Conservation (phyloP, 768 basidiomycete species). For the Agrocybe pediades region DNA sequence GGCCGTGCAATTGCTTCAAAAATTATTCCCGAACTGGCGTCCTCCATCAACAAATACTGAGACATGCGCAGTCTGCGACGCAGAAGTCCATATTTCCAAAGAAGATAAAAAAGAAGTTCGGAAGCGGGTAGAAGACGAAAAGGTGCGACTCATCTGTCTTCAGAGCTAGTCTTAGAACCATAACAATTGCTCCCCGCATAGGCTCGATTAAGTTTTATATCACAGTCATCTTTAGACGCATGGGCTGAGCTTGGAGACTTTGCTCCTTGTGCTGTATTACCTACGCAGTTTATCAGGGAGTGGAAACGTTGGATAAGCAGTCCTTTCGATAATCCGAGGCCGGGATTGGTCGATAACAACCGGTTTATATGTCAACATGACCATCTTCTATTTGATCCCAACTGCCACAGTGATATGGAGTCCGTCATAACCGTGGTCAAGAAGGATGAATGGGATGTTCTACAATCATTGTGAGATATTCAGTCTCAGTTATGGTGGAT, state of each 20-base stretch:
- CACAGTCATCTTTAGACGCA: conserved; percentile 37
- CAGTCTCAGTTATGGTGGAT: conserved; percentile 8
- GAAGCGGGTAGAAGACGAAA: conserved; percentile 76
- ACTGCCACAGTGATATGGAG: conserved; percentile 58
- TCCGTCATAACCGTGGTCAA: conserved; percentile 56
- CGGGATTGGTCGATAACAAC: conserved; percentile 62
- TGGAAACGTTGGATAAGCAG: conserved; percentile 75
- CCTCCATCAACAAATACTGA: conserved; percentile 53
- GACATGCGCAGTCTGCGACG: conserved; percentile 66
- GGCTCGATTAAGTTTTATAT: conserved; percentile 66
- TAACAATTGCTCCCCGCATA: conserved; percentile 23
- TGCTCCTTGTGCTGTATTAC: conserved; percentile 57
- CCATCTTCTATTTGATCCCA: conserved; percentile 67
- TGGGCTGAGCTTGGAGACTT: conserved; percentile 40
- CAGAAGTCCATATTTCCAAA: conserved; percentile 51
- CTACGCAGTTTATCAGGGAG: conserved; percentile 58
- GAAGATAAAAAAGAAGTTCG: conserved; percentile 65
- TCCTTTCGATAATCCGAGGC: conserved; percentile 57
- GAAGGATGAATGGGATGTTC: conserved; percentile 62
- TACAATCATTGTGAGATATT: conserved; percentile 55
- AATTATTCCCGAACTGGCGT: conserved; percentile 66
- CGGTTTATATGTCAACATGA: conserved; percentile 70
- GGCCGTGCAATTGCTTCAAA: conserved; percentile 58
- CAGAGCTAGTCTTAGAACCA: conserved; percentile 1
- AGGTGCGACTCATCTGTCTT: conserved; percentile 41